These are phyloP conservation scores for Rhizopogon vulgaris DNA, from an alignment of 768 basidiomycete genomes.

Conservation along the genomic window DNA sequence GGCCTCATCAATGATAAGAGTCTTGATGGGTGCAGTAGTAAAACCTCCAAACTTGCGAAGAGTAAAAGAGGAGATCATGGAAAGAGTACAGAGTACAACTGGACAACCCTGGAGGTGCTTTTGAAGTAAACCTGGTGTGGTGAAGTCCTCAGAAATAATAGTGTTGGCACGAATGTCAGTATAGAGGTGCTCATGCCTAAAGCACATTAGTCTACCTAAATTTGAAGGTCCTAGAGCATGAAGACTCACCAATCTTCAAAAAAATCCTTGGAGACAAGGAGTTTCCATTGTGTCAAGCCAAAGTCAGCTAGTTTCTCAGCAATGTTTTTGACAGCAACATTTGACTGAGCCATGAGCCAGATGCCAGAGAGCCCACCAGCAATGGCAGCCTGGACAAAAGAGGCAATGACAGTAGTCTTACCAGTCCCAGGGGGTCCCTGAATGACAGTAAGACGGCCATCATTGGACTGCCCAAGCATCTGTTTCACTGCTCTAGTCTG, in stretches of 20 bases:
- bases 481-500: constrained; percentile 29
- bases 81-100: constrained; percentile 71
- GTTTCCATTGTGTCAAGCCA: constrained; percentile 49
- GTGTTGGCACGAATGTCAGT: constrained; percentile 37
- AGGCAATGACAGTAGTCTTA: constrained; percentile 68
- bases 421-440: constrained; percentile 65
- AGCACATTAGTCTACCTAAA: constrained; percentile 3
- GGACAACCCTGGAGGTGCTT: constrained; percentile 32
- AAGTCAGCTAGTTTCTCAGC: constrained; percentile 66
- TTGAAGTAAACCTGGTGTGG: constrained; percentile 19
- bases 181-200: constrained; percentile 82
- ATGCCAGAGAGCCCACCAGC: constrained; percentile 40
- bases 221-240: neutral
- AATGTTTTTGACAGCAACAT: constrained; percentile 87
- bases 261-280: constrained; percentile 71
- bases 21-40: constrained; percentile 31
- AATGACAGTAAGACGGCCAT: constrained; percentile 28
- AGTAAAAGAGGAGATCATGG: constrained; percentile 55
- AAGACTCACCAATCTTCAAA: constrained; percentile 53
- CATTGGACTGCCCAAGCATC: constrained; percentile 33
- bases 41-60: constrained; percentile 18
- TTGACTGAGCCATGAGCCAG: constrained; percentile 82
- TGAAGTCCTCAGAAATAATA: constrained; percentile 42
- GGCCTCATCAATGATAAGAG: constrained; percentile 60
- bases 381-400: constrained; percentile 48